Conservation (phyloP, 2,329 filamentous ascomycete genomes). For the Hansfordia pulvinata region DNA sequence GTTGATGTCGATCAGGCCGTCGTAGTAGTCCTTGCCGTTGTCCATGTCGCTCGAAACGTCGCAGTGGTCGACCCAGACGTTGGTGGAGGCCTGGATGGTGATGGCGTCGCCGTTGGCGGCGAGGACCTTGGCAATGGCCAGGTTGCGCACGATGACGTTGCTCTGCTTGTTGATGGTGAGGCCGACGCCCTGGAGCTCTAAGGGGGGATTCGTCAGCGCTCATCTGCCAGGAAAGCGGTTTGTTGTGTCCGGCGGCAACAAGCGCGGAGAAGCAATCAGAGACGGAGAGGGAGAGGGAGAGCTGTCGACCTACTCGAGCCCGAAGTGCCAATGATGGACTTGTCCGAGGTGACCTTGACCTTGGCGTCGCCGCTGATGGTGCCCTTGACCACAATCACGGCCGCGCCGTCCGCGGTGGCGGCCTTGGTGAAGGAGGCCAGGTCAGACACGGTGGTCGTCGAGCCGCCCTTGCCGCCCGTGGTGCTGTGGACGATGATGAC, state of each 20-base stretch:
- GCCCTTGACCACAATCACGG: conserved; percentile 26
- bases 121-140: conserved; percentile 33
- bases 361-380: conserved; percentile 23
- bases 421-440: conserved; percentile 31
- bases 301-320: conserved; percentile 12
- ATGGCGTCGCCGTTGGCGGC: conserved; percentile 35
- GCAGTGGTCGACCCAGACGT: conserved; percentile 33
- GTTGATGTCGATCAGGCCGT: conserved; percentile 28
- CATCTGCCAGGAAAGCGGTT: too few relatives aligned
- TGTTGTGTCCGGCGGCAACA: too few relatives aligned
- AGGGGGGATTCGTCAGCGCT: too few relatives aligned
- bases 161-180: conserved; percentile 29
- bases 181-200: too few relatives aligned
- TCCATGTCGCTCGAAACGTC: conserved; percentile 22
- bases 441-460: conserved; percentile 32
- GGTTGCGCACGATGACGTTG: conserved; percentile 44
- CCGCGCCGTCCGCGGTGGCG: conserved; percentile 26
- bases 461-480: conserved; percentile 34
- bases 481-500: conserved; percentile 19
- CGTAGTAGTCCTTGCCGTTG: conserved; percentile 27
- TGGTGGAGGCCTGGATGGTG: conserved; percentile 28
- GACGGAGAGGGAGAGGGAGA: too few relatives aligned
- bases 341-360: conserved; percentile 28
- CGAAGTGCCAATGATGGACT: conserved; percentile 27
- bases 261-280: too few relatives aligned